A percentile compares a stretch with the other conserved stretches of the same genome.
Evolutionary conservation across 345 rosid species (phyloP).

Genomic region (Citrus sp.): DNA sequence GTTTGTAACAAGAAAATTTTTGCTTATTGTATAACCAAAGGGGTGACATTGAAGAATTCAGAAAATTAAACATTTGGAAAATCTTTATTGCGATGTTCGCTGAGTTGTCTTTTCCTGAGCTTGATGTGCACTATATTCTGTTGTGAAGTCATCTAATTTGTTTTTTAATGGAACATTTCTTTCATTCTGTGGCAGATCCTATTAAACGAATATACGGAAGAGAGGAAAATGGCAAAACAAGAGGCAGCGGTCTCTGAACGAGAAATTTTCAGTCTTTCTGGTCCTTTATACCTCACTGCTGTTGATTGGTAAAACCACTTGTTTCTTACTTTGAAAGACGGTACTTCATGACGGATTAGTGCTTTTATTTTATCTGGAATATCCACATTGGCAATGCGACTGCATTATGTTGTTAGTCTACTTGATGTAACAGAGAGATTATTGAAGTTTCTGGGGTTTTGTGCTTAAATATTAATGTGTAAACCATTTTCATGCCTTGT

Average conservation of each 20-base stretch:
- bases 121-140: not conserved
- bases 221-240: not conserved
- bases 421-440: not conserved
- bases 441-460: not conserved
- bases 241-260: conserved; percentile 22
- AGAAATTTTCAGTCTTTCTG: conserved; percentile 45
- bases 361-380: not conserved
- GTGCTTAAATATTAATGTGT: not conserved
- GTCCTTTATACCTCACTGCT: conserved; percentile 50
- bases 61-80: not conserved
- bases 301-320: conserved; percentile 50
- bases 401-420: not conserved
- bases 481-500: not conserved
- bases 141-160: not conserved
- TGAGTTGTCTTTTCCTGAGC: not conserved
- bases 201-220: conserved; percentile 10
- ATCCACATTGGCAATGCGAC: not conserved
- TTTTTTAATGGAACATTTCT: not conserved
- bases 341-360: not conserved
- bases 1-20: not conserved
- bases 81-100: not conserved
- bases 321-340: not conserved
- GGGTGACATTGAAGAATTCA: not conserved
- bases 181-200: not conserved
- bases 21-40: not conserved